A percentile compares a stretch with the other conserved stretches of the same genome.
These are phyloP conservation scores for Microdochium trichocladiopsis DNA, from an alignment of 2,329 filamentous ascomycete genomes.

Conservation along the genomic window DNA sequence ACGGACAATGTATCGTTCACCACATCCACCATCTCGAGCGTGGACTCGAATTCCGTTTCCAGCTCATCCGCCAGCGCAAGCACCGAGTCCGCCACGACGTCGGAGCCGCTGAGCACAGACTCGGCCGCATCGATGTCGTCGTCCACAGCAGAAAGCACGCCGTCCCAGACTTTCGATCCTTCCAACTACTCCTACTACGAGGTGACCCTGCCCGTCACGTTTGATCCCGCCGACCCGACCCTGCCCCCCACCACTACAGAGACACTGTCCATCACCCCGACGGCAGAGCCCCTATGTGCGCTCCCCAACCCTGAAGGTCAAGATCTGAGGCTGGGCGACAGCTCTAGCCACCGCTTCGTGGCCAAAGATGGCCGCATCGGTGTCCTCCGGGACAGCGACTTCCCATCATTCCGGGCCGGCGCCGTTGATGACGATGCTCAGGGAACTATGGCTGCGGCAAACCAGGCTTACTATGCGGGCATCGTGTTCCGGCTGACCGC, in stretches of 20 bases:
- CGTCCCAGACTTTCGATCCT: neutral
- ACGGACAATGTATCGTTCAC: too few relatives aligned
- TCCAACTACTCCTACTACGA: slow-evolving; percentile 2
- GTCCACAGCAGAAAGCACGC: too few relatives aligned
- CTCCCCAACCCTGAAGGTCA: neutral
- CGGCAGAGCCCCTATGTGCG: neutral
- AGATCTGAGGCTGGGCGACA: neutral
- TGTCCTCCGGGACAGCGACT: neutral
- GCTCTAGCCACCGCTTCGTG: neutral
- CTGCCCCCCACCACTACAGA: neutral
- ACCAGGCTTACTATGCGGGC: neutral
- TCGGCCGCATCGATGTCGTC: too few relatives aligned
- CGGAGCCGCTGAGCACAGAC: too few relatives aligned
- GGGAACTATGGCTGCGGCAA: neutral
- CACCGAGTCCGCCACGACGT: too few relatives aligned
- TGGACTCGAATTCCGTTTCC: too few relatives aligned
- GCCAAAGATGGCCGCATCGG: neutral
- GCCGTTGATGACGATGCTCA: neutral
- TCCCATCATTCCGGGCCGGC: neutral
- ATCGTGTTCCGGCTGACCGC: neutral
- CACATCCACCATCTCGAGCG: too few relatives aligned
- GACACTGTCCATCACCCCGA: neutral
- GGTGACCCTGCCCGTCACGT: neutral
- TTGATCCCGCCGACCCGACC: neutral
- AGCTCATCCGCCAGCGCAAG: too few relatives aligned